Percentiles rank a stretch among this genome's conserved stretches.
Conservation (phyloP, 192 early-diverging fungal species). For the Podila clonocystis region DNA sequence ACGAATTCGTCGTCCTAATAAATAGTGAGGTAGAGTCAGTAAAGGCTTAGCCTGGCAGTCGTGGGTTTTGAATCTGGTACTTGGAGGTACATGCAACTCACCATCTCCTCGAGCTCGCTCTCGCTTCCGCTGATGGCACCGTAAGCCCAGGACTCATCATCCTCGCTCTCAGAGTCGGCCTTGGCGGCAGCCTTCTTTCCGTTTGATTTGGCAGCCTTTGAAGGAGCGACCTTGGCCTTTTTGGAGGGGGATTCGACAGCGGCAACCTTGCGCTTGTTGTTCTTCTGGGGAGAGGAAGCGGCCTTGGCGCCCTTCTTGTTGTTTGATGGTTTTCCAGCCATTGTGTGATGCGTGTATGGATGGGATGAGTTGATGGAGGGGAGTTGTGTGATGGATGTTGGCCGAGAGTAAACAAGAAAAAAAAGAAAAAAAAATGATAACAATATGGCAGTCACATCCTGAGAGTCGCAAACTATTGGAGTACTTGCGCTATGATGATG, state of each 20-base stretch:
- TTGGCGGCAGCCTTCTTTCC: conserved; percentile 8
- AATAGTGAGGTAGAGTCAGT: background rate
- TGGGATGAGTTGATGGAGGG: conserved; percentile 5
- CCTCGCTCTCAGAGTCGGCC: conserved; percentile 12
- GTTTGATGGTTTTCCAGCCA: conserved; percentile 38
- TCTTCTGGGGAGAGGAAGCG: conserved; percentile 17
- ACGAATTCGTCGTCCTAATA: conserved; percentile 45
- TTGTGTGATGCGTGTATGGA: conserved; percentile 7
- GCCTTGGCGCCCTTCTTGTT: conserved; percentile 19
- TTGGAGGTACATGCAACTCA: background rate
- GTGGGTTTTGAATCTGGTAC: too few species aligned
- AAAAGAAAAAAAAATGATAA: conserved; percentile 6
- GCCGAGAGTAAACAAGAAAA: background rate
- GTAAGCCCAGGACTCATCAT: conserved; percentile 50
- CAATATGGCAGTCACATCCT: background rate
- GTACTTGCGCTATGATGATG: background rate
- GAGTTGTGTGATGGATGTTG: background rate
- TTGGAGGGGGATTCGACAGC: conserved; percentile 16
- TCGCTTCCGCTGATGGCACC: conserved; percentile 41
- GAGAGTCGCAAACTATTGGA: background rate
- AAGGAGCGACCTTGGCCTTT: conserved; percentile 27
- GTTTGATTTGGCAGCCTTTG: conserved; percentile 15
- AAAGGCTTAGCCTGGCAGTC: background rate
- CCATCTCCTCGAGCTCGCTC: conserved; percentile 35
- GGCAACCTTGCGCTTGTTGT: conserved; percentile 40